These are phyloP conservation scores for Ulmus americana DNA, from an alignment of 331 rosid genomes.

Conservation along the genomic window DNA sequence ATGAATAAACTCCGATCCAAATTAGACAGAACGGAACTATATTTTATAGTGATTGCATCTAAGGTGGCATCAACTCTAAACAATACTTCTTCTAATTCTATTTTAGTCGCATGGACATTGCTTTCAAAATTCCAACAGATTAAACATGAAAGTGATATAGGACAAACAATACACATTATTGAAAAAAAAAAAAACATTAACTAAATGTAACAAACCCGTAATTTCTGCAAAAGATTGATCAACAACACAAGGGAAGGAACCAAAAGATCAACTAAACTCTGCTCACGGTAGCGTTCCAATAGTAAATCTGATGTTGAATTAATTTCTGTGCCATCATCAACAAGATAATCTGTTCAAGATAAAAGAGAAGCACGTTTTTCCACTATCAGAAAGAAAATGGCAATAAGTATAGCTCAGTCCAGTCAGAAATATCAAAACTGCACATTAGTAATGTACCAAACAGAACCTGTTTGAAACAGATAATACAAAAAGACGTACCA, in stretches of 20 bases:
- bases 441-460: not conserved
- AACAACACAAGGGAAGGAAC: slow-evolving; percentile 74
- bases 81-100: not conserved
- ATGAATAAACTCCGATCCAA: slow-evolving; percentile 20
- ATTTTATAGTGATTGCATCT: not conserved
- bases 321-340: slow-evolving; percentile 95
- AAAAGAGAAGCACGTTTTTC: slow-evolving; percentile 18
- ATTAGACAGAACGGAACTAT: not conserved
- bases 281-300: slow-evolving; percentile 82
- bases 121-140: not conserved
- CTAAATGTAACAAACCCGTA: slow-evolving; percentile 59
- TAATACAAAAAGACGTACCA: slow-evolving; percentile 38
- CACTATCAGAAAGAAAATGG: not conserved
- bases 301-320: slow-evolving; percentile 85
- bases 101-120: not conserved
- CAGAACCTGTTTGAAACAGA: not conserved
- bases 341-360: slow-evolving; percentile 78
- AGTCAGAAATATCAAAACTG: not conserved
- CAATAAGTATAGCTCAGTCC: slow-evolving; percentile 3
- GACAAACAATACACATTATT: not conserved
- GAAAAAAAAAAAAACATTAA: not conserved
- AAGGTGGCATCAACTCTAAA: not conserved
- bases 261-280: slow-evolving; percentile 80
- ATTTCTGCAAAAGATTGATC: slow-evolving; percentile 66
- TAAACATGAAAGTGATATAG: not conserved